These are phyloP conservation scores for Limonium bicolor DNA, from an alignment of 148 eudicot species.

Conservation along the genomic window DNA sequence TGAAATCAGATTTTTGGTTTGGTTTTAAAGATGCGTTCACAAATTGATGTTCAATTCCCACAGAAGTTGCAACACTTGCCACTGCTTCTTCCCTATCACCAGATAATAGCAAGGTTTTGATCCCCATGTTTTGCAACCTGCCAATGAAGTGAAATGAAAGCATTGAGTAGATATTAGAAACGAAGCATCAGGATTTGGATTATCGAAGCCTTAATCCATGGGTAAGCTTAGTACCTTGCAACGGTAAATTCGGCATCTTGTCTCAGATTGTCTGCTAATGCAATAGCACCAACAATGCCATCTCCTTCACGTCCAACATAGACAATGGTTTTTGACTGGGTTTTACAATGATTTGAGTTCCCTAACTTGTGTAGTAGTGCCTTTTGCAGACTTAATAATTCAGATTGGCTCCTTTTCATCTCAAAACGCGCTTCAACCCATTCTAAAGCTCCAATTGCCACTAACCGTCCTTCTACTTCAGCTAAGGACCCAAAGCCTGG, in stretches of 20 bases:
- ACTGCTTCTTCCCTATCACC: constrained; percentile 98
- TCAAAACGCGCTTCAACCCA: constrained; percentile 75
- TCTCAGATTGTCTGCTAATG: constrained; percentile 61
- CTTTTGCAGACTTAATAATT: constrained; percentile 30
- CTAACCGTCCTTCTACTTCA: constrained; percentile 78
- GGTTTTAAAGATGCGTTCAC: constrained; percentile 73
- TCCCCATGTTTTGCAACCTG: constrained; percentile 67
- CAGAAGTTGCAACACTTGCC: constrained; percentile 48
- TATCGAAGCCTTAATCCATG: background rate
- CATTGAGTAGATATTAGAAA: background rate
- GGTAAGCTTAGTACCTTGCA: constrained; percentile 27
- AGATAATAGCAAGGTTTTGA: constrained; percentile 61
- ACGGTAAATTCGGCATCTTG: constrained; percentile 65
- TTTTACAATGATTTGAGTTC: constrained; percentile 18
- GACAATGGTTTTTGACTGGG: constrained; percentile 56
- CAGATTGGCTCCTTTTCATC: constrained; percentile 24
- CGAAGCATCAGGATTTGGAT: background rate
- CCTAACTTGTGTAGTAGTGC: constrained; percentile 27
- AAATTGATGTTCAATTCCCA: constrained; percentile 55
- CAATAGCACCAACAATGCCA: constrained; percentile 82
- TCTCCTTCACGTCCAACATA: constrained; percentile 90
- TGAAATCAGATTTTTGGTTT: constrained; percentile 53
- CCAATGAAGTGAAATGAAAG: constrained; percentile 3
- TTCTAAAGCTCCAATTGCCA: constrained; percentile 74
- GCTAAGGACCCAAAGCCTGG: constrained; percentile 95